phyloP scores from a whole-genome alignment of 176 grass and related monocot genomes.

The Musa beccarii region DNA sequence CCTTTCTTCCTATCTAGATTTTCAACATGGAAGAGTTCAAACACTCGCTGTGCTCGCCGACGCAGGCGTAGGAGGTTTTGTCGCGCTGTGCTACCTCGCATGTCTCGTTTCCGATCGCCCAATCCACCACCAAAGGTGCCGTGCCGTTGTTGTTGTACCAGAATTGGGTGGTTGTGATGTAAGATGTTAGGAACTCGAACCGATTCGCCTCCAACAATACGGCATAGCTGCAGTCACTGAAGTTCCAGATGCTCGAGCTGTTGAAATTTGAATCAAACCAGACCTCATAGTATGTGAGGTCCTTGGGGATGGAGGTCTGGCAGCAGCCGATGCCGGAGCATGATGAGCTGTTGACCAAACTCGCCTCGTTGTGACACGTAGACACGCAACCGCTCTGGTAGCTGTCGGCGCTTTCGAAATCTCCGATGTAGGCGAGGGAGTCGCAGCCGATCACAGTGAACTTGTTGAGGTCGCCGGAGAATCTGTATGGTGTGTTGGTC shows the following conservation, averaged over 20 bases:
- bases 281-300: constrained; percentile 29
- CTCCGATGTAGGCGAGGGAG: constrained; percentile 39
- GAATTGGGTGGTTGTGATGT: constrained; percentile 32
- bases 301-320: constrained; percentile 36
- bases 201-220: background rate
- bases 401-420: constrained; percentile 1
- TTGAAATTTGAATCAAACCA: constrained; percentile 35
- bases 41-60: constrained; percentile 21
- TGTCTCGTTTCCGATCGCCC: constrained; percentile 40
- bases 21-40: constrained; percentile 10
- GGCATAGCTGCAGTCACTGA: constrained; percentile 44
- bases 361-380: constrained; percentile 4
- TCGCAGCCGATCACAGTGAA: constrained; percentile 70
- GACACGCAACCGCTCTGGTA: constrained; percentile 32
- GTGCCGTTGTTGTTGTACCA: background rate
- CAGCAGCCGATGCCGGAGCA: constrained; percentile 77
- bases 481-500: constrained; percentile 17
- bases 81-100: constrained; percentile 19
- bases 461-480: constrained; percentile 49
- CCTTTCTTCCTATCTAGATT: too few relatives aligned
- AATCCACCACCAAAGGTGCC: constrained; percentile 54
- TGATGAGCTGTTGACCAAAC: constrained; percentile 18
- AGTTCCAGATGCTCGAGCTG: background rate
- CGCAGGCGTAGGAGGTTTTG: constrained; percentile 12
- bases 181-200: constrained; percentile 39